Evolutionary conservation across 73 alveolate species (phyloP).

Genomic region (Breviolum minutum): DNA sequence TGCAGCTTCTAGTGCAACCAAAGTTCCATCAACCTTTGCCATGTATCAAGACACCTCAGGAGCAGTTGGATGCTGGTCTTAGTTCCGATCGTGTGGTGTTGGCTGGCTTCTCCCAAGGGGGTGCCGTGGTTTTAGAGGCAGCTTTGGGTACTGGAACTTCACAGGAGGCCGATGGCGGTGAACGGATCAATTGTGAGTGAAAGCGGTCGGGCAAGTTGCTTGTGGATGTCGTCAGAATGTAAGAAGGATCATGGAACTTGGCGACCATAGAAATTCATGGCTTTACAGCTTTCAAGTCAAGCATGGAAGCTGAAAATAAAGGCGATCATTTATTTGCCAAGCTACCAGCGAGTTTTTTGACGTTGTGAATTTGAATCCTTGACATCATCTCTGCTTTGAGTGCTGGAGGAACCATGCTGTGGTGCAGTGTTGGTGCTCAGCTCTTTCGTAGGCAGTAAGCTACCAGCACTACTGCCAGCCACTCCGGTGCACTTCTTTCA

Average conservation of each 20-base stretch:
- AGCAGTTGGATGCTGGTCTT: background rate
- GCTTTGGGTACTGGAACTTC: background rate
- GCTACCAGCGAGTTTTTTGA: too few species aligned
- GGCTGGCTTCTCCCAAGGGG: slow-evolving; percentile 85
- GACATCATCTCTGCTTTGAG: background rate
- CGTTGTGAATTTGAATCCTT: background rate
- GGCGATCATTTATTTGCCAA: too few species aligned
- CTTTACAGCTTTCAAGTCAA: too few species aligned
- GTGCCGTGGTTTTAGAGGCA: slow-evolving; percentile 64
- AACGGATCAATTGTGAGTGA: too few species aligned
- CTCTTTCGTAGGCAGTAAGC: slow-evolving; percentile 58
- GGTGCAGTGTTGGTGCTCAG: slow-evolving; percentile 66
- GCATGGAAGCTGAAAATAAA: too few species aligned
- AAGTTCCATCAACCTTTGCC: background rate
- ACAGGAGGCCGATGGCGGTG: too few species aligned
- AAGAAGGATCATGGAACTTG: too few species aligned
- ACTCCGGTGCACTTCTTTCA: slow-evolving; percentile 71
- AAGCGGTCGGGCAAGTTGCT: too few species aligned
- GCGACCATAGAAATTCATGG: too few species aligned
- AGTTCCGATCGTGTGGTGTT: slow-evolving; percentile 33
- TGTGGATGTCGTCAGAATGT: too few species aligned
- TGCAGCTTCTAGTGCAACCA: background rate
- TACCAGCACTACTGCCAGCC: background rate
- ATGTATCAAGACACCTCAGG: background rate
- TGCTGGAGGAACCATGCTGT: background rate